phyloP scores from a whole-genome alignment of 106 monocot genomes.

The Dioscorea dumetorum region DNA sequence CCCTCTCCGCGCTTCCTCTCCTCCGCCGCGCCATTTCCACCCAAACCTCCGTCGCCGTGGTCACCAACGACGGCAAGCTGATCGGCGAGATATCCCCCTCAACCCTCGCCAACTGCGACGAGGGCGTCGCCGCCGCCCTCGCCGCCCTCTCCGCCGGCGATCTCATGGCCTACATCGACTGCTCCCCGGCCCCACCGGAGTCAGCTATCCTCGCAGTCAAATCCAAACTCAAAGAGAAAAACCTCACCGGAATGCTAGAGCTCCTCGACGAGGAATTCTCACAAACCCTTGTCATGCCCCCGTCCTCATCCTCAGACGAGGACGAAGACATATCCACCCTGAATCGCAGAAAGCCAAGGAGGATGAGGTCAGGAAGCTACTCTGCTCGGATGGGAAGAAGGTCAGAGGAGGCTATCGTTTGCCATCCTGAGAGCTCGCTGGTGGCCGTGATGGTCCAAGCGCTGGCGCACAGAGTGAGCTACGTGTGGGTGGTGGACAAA shows the following conservation, averaged over 20 bases:
- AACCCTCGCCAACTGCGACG: conserved; percentile 47
- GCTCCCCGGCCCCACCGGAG: conserved; percentile 27
- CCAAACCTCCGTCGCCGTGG: conserved; percentile 64
- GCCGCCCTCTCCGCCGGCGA: conserved; percentile 64
- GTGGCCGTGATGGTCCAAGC: conserved; percentile 90
- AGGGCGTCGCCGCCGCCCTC: conserved; percentile 46
- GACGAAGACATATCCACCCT: background rate
- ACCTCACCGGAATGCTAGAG: conserved; percentile 47
- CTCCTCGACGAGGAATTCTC: conserved; percentile 30
- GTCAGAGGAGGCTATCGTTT: conserved; percentile 45
- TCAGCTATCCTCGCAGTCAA: conserved; percentile 23
- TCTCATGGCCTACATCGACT: conserved; percentile 63
- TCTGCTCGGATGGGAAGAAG: conserved; percentile 18
- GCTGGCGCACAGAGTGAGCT: conserved; percentile 61
- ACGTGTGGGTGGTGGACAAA: conserved; percentile 79
- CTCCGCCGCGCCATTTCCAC: conserved; percentile 30
- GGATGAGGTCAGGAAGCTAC: conserved; percentile 32
- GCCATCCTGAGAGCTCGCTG: conserved; percentile 64
- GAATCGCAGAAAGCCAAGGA: conserved; percentile 7
- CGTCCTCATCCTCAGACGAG: conserved; percentile 25
- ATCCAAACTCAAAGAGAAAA: conserved; percentile 30
- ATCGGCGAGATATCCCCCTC: conserved; percentile 71
- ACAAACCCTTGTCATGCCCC: conserved; percentile 1
- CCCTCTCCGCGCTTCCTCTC: conserved; percentile 51
- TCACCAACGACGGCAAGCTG: conserved; percentile 47